Base-by-base conservation (phyloP, 179 eudicot genomes). In the Beta corolliflora region DNA sequence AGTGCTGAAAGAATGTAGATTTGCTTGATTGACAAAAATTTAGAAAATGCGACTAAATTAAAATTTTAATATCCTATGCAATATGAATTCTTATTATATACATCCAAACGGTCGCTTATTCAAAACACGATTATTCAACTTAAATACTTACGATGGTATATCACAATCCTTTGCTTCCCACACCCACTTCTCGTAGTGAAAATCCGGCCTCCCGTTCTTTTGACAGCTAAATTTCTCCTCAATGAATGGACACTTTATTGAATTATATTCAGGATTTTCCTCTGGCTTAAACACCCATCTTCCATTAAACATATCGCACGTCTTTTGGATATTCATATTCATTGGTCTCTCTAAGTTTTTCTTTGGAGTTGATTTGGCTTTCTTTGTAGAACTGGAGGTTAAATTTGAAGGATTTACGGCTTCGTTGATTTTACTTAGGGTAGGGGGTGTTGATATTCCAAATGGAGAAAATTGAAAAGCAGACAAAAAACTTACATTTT, bases 101-200 rank as follows among this genome's bases (percentile, higher is more conserved):
- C 36, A 31, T 31, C 36, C 2, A n/a, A n/a, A n/a, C n/a, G n/a
- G n/a, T 31, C 36, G 36, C 2, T 31, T 31, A 31, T 31, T 31
- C 36, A 0, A 31, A 31, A 31, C 36, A 2, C 36, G 13, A 58
- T 12, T 58, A 59, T 14, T 12, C 2, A 29, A 29, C 11, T 29
- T 1, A 53, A 15, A 31, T 44, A 58, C 88, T 83, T 80, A 90
- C 92, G 83, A 66, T 8, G 91, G 92, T 56, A 88, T 45, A 48
- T 87, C 63, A 77, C 92, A 90, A 73, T 61, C 73, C 13, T 29
- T 69, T 59, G 88, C 81, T 79, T 87, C 87, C 89, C 58, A 54
- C 16, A 10, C 16, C 52, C 52, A 48, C 52, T 48, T 48, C 52
- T 48, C 52, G 52, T 48, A 48, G 5, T 48, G 2, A 8, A 44